Percentiles rank a stretch among this genome's conserved stretches.
Evolutionary conservation across 2,329 filamentous ascomycete species (phyloP).

Genomic region (Aureobasidium sp.): DNA sequence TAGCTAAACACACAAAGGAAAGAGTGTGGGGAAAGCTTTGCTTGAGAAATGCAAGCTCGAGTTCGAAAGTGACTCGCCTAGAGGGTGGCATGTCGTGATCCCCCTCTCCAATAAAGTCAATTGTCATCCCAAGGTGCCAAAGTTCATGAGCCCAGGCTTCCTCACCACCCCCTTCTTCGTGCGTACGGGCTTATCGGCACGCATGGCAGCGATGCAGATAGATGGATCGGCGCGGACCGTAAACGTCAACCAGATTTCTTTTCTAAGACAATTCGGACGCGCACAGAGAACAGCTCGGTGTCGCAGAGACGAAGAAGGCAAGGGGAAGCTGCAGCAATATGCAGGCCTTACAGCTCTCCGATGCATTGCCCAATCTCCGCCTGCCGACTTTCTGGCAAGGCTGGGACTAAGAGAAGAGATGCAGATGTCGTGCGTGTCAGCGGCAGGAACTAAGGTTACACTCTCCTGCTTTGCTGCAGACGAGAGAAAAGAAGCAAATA

Average conservation of each 20-base stretch:
- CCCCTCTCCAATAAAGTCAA: constrained; percentile 6
- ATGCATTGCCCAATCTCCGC: neutral
- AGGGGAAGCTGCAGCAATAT: constrained; percentile 7
- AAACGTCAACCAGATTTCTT: constrained; percentile 7
- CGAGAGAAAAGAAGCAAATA: constrained; percentile 9
- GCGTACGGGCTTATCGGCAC: neutral
- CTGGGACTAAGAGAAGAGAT: neutral
- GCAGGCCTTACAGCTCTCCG: neutral
- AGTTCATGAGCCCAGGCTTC: neutral
- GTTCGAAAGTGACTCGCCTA: neutral
- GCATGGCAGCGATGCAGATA: neutral
- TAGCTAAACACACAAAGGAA: neutral
- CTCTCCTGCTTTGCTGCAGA: neutral
- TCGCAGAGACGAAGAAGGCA: neutral
- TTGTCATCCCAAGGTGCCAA: neutral
- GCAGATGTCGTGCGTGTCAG: constrained; percentile 1
- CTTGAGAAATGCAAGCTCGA: neutral
- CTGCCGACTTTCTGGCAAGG: neutral
- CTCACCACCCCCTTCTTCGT: neutral
- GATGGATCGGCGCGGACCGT: constrained; percentile 13
- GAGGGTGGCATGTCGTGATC: neutral
- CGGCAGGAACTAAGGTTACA: constrained; percentile 7
- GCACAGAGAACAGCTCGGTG: neutral
- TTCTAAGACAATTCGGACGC: neutral
- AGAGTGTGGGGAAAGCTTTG: neutral